Conservation (phyloP, 148 eudicot genomes). For the Camellia sinensis region DNA sequence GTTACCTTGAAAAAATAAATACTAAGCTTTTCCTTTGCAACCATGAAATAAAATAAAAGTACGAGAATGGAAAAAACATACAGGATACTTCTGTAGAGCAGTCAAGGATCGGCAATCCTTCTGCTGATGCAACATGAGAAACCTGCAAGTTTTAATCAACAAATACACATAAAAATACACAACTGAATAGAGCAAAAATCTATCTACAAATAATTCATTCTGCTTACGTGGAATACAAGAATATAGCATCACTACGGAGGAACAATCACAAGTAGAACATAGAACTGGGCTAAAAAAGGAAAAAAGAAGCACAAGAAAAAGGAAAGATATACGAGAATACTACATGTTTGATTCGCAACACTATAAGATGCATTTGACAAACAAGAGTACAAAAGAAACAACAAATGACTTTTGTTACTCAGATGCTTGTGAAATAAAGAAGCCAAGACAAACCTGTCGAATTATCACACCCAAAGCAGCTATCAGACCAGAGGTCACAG, state of each 20-base stretch:
- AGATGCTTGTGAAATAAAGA: not conserved
- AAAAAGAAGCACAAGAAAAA: not conserved
- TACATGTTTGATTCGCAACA: not conserved
- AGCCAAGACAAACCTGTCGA: slow-evolving; percentile 55
- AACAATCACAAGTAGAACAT: not conserved
- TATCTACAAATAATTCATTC: not conserved
- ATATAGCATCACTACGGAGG: not conserved
- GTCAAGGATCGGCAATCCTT: slow-evolving; percentile 73
- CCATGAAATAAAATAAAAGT: not conserved
- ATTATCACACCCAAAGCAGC: slow-evolving; percentile 64
- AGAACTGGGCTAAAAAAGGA: not conserved
- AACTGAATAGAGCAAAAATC: not conserved
- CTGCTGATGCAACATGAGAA: slow-evolving; percentile 69
- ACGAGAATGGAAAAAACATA: slow-evolving; percentile 28
- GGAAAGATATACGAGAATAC: not conserved
- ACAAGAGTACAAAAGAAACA: not conserved
- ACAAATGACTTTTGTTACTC: not conserved
- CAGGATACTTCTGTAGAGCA: slow-evolving; percentile 64
- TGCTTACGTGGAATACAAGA: not conserved
- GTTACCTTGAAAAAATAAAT: not conserved
- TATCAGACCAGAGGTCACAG: slow-evolving; percentile 66
- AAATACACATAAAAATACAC: not conserved
- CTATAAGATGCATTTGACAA: not conserved
- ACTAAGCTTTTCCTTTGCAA: not conserved
- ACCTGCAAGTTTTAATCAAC: slow-evolving; percentile 42